Evolutionary conservation across 2,329 filamentous ascomycete species (phyloP).

Genomic region (Arthrinium phaeospermum): DNA sequence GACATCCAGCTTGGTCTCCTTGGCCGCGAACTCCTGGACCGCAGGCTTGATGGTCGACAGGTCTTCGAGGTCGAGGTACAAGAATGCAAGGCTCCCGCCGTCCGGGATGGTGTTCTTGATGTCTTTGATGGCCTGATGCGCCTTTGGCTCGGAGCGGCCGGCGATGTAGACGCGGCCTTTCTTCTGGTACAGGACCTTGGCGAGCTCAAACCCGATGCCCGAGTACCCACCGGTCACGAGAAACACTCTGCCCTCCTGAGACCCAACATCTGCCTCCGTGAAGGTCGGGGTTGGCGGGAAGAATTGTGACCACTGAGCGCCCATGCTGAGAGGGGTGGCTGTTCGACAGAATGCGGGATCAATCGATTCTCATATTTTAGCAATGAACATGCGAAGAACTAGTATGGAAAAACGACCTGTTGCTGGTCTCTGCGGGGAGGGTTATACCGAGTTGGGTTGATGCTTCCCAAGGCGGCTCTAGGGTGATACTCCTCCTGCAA

Average conservation of each 20-base stretch:
- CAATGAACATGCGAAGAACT: too few species aligned
- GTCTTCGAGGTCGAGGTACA: conserved; percentile 46
- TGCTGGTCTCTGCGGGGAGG: too few species aligned
- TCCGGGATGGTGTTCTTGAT: conserved; percentile 39
- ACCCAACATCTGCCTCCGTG: conserved; percentile 27
- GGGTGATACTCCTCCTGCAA: too few species aligned
- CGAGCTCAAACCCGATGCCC: conserved; percentile 46
- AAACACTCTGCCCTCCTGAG: conserved; percentile 26
- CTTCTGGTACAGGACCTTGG: conserved; percentile 45
- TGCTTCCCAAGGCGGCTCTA: too few species aligned
- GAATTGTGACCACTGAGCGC: conserved; percentile 29
- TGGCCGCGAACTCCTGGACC: conserved; percentile 41
- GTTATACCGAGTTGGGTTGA: too few species aligned
- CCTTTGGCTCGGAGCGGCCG: conserved; percentile 46
- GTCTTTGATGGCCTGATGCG: conserved; percentile 42
- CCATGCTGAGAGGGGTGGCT: conserved; percentile 21
- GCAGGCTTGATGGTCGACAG: conserved; percentile 45
- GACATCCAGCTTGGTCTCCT: conserved; percentile 45
- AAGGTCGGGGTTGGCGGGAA: conserved; percentile 27
- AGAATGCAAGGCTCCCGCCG: conserved; percentile 41
- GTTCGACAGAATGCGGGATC: too few species aligned
- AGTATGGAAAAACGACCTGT: too few species aligned
- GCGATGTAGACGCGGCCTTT: conserved; percentile 52
- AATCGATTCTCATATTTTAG: too few species aligned
- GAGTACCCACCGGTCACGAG: conserved; percentile 32